phyloP scores from a whole-genome alignment of 352 stramenopile species.

The Blastocystis hominis region DNA sequence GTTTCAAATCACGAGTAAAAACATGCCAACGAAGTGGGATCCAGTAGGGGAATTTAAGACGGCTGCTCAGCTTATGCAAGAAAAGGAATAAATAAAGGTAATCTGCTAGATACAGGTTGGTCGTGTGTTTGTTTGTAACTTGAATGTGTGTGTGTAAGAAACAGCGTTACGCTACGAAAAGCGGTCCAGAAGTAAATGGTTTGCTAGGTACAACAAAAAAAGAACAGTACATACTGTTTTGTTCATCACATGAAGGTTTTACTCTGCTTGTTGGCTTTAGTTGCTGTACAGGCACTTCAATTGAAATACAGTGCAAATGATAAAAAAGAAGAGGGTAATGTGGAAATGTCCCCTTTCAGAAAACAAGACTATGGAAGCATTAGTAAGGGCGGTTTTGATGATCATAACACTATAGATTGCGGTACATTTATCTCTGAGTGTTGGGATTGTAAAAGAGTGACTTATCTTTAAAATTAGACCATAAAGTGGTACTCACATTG shows the following conservation, averaged over 20 bases:
- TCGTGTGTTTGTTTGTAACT: too few relatives aligned
- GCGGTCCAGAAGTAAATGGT: too few relatives aligned
- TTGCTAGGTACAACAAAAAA: too few relatives aligned
- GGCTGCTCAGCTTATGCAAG: neutral
- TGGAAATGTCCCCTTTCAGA: neutral
- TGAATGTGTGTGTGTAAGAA: too few relatives aligned
- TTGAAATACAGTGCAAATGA: neutral
- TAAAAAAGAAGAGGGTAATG: neutral
- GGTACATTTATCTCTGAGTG: conserved; percentile 17
- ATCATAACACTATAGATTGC: neutral
- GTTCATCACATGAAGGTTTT: neutral
- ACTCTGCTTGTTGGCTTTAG: too few relatives aligned
- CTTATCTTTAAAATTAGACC: neutral
- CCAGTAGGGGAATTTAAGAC: neutral
- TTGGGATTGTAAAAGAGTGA: neutral
- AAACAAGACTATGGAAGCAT: neutral
- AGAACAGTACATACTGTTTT: too few relatives aligned
- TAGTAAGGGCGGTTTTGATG: neutral
- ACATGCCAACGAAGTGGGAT: neutral
- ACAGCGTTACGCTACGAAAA: too few relatives aligned
- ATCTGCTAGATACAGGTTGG: neutral
- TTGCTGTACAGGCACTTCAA: neutral
- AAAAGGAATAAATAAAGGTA: neutral
- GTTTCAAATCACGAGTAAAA: neutral
- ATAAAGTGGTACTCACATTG: neutral